Conservation (phyloP, 1,139 yeast species). For the Yamadazyma oceani region DNA sequence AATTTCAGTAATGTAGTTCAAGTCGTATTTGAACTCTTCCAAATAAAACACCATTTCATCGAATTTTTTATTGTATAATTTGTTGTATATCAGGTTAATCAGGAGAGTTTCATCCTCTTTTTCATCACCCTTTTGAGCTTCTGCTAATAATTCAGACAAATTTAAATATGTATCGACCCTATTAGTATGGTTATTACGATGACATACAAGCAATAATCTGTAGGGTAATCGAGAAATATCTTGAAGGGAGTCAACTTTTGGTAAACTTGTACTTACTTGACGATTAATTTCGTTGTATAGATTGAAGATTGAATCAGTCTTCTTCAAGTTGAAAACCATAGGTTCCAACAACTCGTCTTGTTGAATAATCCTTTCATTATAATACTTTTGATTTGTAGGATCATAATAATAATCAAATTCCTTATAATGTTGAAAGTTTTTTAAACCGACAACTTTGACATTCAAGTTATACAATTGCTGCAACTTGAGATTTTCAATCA, state of each 20-base stretch:
- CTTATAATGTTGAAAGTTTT: slow-evolving; percentile 56
- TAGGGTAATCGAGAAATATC: slow-evolving; percentile 36
- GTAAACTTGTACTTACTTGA: no score
- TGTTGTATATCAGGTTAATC: slow-evolving; percentile 41
- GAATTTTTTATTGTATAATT: slow-evolving; percentile 38
- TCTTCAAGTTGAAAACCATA: slow-evolving; percentile 51
- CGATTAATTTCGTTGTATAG: slow-evolving; percentile 53
- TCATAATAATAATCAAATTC: slow-evolving; percentile 82
- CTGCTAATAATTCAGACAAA: slow-evolving; percentile 21
- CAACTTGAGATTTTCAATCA: slow-evolving; percentile 62
- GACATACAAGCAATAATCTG: slow-evolving; percentile 64
- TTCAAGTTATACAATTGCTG: slow-evolving; percentile 77
- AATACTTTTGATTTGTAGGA: slow-evolving; percentile 43
- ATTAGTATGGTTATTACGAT: slow-evolving; percentile 72
- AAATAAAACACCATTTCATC: slow-evolving; percentile 51
- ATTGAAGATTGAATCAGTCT: slow-evolving; percentile 53
- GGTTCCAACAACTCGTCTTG: slow-evolving; percentile 46
- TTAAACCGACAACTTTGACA: slow-evolving; percentile 53
- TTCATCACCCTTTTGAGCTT: slow-evolving; percentile 4
- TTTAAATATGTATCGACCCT: slow-evolving; percentile 60
- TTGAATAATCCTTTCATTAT: slow-evolving; percentile 39
- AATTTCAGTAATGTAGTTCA: slow-evolving; percentile 20
- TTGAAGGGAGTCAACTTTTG: slow-evolving; percentile 22
- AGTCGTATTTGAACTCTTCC: slow-evolving; percentile 41
- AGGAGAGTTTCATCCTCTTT: slow-evolving; percentile 21